These are phyloP conservation scores for Nematodospora anomalae DNA, from an alignment of 1,139 yeast genomes.

Conservation along the genomic window DNA sequence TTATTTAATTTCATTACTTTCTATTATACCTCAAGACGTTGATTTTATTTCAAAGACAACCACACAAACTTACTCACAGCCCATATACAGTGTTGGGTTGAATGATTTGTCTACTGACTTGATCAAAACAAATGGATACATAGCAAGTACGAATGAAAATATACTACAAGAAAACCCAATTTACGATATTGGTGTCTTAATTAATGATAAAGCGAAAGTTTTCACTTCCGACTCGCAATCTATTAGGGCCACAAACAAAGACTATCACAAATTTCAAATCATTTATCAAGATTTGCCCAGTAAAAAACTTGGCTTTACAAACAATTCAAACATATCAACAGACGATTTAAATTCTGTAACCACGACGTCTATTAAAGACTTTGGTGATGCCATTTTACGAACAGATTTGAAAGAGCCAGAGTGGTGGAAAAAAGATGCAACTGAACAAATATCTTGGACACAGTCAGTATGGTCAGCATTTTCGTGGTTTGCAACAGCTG, in stretches of 20 bases:
- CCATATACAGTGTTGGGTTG: slow-evolving; percentile 66
- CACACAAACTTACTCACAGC: slow-evolving; percentile 32
- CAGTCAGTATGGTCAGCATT: slow-evolving; percentile 72
- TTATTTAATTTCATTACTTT: slow-evolving; percentile 36
- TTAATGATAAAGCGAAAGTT: slow-evolving; percentile 15
- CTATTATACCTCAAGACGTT: slow-evolving; percentile 37
- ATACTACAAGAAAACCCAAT: slow-evolving; percentile 55
- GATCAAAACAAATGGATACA: slow-evolving; percentile 35
- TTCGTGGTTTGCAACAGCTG: slow-evolving; percentile 86
- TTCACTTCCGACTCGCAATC: slow-evolving; percentile 8
- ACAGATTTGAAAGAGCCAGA: slow-evolving; percentile 25
- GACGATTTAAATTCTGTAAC: slow-evolving; percentile 27
- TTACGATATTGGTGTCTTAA: slow-evolving; percentile 51
- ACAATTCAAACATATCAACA: slow-evolving; percentile 16
- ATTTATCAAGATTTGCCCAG: slow-evolving; percentile 27
- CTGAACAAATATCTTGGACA: slow-evolving; percentile 60
- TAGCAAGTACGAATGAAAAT: slow-evolving; percentile 75
- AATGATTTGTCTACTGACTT: slow-evolving; percentile 43
- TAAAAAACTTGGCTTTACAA: slow-evolving; percentile 9
- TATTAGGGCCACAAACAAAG: slow-evolving; percentile 35
- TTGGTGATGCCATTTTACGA: slow-evolving; percentile 7
- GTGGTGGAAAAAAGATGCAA: slow-evolving; percentile 47
- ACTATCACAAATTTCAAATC: slow-evolving; percentile 38
- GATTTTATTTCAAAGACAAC: slow-evolving; percentile 20
- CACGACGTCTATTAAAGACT: slow-evolving; percentile 19